Conservation (phyloP, 768 basidiomycete species). For the Boletus vinaceobasis region DNA sequence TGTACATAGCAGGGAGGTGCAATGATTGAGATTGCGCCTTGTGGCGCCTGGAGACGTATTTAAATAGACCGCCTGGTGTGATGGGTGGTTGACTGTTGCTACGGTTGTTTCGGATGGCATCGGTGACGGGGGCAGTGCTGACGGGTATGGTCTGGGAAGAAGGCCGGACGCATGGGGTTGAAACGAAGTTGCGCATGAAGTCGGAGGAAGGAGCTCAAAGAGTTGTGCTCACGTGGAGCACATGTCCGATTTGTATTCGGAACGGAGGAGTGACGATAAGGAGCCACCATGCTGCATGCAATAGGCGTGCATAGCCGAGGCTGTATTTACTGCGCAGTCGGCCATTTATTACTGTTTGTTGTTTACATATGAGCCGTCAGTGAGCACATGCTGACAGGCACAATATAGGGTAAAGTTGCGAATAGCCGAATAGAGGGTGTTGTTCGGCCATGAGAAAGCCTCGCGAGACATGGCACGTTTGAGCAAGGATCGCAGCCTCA, state of each 20-base stretch:
- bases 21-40: not conserved
- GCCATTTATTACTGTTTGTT: not conserved
- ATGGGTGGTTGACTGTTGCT: not conserved
- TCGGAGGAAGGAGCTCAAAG: not conserved
- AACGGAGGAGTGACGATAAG: not conserved
- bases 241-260: not conserved
- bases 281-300: not conserved
- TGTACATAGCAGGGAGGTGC: not conserved
- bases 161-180: not conserved
- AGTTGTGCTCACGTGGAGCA: not conserved
- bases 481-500: not conserved
- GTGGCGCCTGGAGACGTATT: not conserved
- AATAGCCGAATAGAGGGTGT: not conserved
- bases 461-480: not conserved
- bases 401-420: not conserved
- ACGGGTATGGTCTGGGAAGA: not conserved
- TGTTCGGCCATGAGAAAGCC: no score
- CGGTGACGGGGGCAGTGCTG: not conserved
- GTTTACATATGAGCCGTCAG: not conserved
- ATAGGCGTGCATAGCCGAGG: not conserved
- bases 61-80: not conserved
- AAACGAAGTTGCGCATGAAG: not conserved
- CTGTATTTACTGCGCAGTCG: not conserved
- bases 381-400: slow-evolving; percentile 9
- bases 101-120: not conserved